Evolutionary conservation across 768 basidiomycete species (phyloP).

Genomic region (Coprinopsis marcescibilis): DNA sequence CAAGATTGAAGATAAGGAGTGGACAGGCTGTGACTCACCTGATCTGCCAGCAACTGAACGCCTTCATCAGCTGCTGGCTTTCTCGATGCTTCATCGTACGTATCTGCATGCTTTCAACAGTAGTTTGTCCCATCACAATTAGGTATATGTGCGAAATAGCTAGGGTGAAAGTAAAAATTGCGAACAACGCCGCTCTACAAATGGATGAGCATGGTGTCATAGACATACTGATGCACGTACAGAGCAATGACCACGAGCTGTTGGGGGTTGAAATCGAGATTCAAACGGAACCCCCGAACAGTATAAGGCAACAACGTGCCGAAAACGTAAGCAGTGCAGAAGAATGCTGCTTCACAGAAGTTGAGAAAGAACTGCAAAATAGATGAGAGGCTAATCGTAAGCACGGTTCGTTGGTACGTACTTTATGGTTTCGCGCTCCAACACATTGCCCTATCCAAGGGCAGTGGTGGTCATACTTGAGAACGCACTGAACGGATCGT

Average conservation of each 20-base stretch:
- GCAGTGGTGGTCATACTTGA: conserved; percentile 88
- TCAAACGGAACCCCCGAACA: conserved; percentile 25
- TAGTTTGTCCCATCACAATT: conserved; percentile 61
- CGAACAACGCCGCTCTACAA: conserved; percentile 61
- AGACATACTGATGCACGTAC: conserved; percentile 38
- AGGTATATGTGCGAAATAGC: conserved; percentile 53
- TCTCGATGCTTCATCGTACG: conserved; percentile 65
- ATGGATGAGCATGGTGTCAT: neutral
- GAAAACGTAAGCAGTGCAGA: conserved; percentile 62
- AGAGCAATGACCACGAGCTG: conserved; percentile 67
- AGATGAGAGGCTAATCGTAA: conserved; percentile 6
- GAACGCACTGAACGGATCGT: conserved; percentile 51
- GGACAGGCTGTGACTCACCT: conserved; percentile 37
- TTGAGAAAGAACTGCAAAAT: conserved; percentile 73
- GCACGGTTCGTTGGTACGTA: conserved; percentile 17
- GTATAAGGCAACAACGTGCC: conserved; percentile 52
- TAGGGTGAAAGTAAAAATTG: conserved; percentile 61
- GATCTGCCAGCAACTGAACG: conserved; percentile 50
- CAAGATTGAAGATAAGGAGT: neutral
- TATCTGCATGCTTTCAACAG: conserved; percentile 68
- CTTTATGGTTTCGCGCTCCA: conserved; percentile 88
- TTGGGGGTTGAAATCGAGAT: conserved; percentile 50
- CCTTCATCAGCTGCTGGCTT: conserved; percentile 37
- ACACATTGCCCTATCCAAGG: conserved; percentile 96
- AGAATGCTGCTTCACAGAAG: conserved; percentile 58